Percentiles rank a stretch among this genome's conserved stretches.
Evolutionary conservation across 257 asterid genomes (phyloP).

Genomic region (Ehretia macrophylla): DNA sequence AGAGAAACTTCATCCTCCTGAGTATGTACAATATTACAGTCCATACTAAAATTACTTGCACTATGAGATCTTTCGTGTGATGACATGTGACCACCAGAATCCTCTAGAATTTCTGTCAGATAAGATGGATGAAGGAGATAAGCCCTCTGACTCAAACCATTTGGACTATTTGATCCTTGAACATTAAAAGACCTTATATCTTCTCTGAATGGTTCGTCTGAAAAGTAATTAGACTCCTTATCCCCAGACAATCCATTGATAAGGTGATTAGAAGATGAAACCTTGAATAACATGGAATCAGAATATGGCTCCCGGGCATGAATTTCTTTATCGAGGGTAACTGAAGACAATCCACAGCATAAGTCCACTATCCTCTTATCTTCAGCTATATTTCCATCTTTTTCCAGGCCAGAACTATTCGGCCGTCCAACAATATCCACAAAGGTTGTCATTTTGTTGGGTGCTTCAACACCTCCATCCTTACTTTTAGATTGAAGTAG

Average conservation of each 20-base stretch:
- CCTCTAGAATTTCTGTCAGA: constrained; percentile 44
- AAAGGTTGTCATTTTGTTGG: constrained; percentile 55
- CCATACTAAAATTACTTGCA: constrained; percentile 39
- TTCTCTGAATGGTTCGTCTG: constrained; percentile 43
- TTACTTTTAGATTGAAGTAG: constrained; percentile 35
- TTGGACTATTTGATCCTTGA: constrained; percentile 36
- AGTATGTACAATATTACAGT: constrained; percentile 43
- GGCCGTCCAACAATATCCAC: constrained; percentile 86
- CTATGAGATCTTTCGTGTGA: constrained; percentile 38
- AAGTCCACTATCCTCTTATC: constrained; percentile 29
- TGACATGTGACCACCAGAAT: constrained; percentile 32
- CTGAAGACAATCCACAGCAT: constrained; percentile 32
- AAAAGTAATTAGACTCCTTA: constrained; percentile 21
- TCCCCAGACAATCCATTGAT: constrained; percentile 25
- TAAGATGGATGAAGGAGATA: constrained; percentile 37
- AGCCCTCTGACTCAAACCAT: constrained; percentile 31
- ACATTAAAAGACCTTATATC: constrained; percentile 30
- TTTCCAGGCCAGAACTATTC: constrained; percentile 42
- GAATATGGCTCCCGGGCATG: constrained; percentile 24
- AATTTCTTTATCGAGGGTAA: constrained; percentile 24
- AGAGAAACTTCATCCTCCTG: constrained; percentile 52
- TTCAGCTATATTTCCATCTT: constrained; percentile 40
- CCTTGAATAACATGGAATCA: constrained; percentile 19
- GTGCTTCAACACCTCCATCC: constrained; percentile 42
- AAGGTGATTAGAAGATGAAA: constrained; percentile 33